Evolutionary conservation across 2,329 filamentous ascomycete genomes (phyloP).

Genomic region (Talaromyces piceae): DNA sequence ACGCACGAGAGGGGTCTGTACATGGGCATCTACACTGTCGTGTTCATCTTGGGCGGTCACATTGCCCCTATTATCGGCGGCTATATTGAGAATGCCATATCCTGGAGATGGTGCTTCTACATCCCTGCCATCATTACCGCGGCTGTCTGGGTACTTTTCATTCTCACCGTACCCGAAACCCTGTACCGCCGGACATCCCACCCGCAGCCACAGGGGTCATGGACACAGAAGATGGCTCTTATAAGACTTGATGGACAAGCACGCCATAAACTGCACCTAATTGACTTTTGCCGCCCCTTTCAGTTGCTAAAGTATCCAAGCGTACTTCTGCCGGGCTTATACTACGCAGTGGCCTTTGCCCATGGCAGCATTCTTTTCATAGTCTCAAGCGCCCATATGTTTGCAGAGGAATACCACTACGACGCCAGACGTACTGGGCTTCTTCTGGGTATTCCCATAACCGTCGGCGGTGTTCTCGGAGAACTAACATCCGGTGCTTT

Average conservation of each 20-base stretch:
- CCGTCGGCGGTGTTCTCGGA: slow-evolving; percentile 19
- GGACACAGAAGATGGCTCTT: neutral
- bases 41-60: slow-evolving; percentile 1
- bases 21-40: slow-evolving; percentile 8
- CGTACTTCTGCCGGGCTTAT: slow-evolving; percentile 16
- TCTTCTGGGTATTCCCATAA: slow-evolving; percentile 18
- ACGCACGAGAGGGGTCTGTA: slow-evolving; percentile 17
- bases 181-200: neutral
- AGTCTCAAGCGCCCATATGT: slow-evolving; percentile 52
- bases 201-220: neutral
- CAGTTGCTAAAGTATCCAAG: slow-evolving; percentile 17
- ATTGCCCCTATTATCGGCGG: slow-evolving; percentile 7
- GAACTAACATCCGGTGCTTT: slow-evolving; percentile 21
- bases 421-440: slow-evolving; percentile 18
- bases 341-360: slow-evolving; percentile 18
- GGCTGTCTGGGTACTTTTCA: slow-evolving; percentile 11
- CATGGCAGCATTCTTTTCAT: slow-evolving; percentile 22
- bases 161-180: slow-evolving; percentile 11
- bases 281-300: slow-evolving; percentile 16
- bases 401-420: slow-evolving; percentile 45
- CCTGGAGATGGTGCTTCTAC: slow-evolving; percentile 4
- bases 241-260: neutral
- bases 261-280: neutral
- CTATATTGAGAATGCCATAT: neutral
- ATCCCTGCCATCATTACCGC: slow-evolving; percentile 13